Percentiles rank a stretch among this genome's conserved stretches.
phyloP scores from a whole-genome alignment of 768 basidiomycete species.

The Agrocybe praecox region DNA sequence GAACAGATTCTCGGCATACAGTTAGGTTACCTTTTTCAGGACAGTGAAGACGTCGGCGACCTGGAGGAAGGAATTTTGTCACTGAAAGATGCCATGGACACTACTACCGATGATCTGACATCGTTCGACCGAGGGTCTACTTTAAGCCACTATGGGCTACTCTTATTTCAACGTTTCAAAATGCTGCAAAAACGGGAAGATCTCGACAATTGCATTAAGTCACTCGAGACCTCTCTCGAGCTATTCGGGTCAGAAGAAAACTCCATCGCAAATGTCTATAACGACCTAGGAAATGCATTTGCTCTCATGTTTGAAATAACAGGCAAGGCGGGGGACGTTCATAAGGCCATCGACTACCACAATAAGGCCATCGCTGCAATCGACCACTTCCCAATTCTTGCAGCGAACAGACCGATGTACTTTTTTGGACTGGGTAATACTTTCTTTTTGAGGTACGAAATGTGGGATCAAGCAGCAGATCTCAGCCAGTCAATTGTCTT shows the following conservation, averaged over 20 bases:
- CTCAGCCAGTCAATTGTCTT: constrained; percentile 17
- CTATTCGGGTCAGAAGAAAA: neutral
- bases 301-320: constrained; percentile 5
- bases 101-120: neutral
- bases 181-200: neutral
- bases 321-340: constrained; percentile 2
- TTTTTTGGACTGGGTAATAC: constrained; percentile 12
- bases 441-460: constrained; percentile 9
- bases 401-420: constrained; percentile 3
- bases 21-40: constrained; percentile 5
- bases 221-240: neutral
- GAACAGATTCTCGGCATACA: constrained; percentile 1
- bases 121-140: neutral
- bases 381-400: constrained; percentile 4
- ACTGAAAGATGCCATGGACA: constrained; percentile 8
- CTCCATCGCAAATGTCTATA: neutral
- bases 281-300: constrained; percentile 12
- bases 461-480: constrained; percentile 6
- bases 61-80: constrained; percentile 8
- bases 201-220: constrained; percentile 5
- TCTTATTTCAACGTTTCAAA: constrained; percentile 2
- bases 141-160: constrained; percentile 8
- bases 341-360: constrained; percentile 4
- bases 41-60: constrained; percentile 2
- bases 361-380: constrained; percentile 4